Percentiles rank a stretch among this genome's conserved stretches.
These are phyloP conservation scores for Jackrogersella multiformis DNA, from an alignment of 495 filamentous ascomycete species.

Conservation along the genomic window DNA sequence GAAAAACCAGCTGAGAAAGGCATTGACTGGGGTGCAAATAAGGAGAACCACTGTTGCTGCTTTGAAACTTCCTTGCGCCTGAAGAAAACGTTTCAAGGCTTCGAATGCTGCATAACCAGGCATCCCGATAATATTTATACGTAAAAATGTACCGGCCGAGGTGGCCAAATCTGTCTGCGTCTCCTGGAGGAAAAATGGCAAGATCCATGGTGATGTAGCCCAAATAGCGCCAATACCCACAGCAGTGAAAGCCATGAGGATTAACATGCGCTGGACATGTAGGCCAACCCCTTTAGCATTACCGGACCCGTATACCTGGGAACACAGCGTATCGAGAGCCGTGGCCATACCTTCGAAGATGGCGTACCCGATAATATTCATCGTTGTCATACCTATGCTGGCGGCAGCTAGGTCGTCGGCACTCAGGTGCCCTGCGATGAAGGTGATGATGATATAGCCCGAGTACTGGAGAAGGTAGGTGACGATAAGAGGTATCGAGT, in stretches of 20 bases:
- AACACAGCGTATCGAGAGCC: constrained; percentile 77
- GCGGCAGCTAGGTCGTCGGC: constrained; percentile 70
- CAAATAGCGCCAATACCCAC: constrained; percentile 73
- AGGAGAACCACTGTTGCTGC: constrained; percentile 72
- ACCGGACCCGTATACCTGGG: constrained; percentile 80
- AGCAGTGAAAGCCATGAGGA: constrained; percentile 69
- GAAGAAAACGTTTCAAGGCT: constrained; percentile 75
- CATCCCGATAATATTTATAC: constrained; percentile 70
- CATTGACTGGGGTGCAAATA: constrained; percentile 76
- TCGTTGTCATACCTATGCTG: constrained; percentile 46
- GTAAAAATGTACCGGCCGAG: constrained; percentile 75
- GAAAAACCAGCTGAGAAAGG: constrained; percentile 77
- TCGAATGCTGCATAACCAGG: constrained; percentile 79
- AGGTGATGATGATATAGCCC: constrained; percentile 74
- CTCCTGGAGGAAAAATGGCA: constrained; percentile 70
- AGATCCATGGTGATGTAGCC: constrained; percentile 67
- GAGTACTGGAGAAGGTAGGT: constrained; percentile 81
- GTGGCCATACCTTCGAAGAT: constrained; percentile 78
- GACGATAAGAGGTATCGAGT: constrained; percentile 71
- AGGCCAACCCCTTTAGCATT: constrained; percentile 73
- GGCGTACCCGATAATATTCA: constrained; percentile 76
- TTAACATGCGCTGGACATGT: constrained; percentile 76
- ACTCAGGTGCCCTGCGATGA: constrained; percentile 72
- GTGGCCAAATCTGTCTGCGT: constrained; percentile 67
- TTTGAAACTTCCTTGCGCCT: constrained; percentile 77